Percentiles rank a stretch among this genome's conserved stretches.
These are phyloP conservation scores for Fusarium keratoplasticum DNA, from an alignment of 2,329 filamentous ascomycete species.

Conservation along the genomic window DNA sequence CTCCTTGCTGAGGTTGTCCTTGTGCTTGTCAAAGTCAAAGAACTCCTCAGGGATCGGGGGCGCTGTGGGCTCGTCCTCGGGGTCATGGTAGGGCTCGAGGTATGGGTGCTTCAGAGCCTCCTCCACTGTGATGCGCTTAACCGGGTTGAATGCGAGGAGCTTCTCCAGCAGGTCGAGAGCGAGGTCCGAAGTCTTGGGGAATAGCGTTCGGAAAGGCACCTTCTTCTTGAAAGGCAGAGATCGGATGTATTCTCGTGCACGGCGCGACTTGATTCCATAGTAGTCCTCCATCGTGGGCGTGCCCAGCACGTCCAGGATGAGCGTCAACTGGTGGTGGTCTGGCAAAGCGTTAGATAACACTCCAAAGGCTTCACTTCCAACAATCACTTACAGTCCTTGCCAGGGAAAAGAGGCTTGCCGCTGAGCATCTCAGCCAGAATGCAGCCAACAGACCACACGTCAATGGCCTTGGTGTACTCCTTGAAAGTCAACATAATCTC, in stretches of 20 bases:
- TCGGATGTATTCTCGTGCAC: slow-evolving; percentile 97
- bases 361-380: not conserved
- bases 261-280: slow-evolving; percentile 98
- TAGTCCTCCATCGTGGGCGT: slow-evolving; percentile 99
- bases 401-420: slow-evolving; percentile 96
- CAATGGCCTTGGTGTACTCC: slow-evolving; percentile 99
- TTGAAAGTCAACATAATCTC: slow-evolving; percentile 99
- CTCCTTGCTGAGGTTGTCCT: slow-evolving; percentile 98
- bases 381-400: slow-evolving; percentile 87
- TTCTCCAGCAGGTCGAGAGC: slow-evolving; percentile 95
- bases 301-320: slow-evolving; percentile 96
- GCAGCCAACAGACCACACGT: slow-evolving; percentile 98
- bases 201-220: slow-evolving; percentile 96
- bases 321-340: slow-evolving; percentile 98
- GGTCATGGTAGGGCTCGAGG: slow-evolving; percentile 98
- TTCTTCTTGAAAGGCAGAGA: slow-evolving; percentile 99
- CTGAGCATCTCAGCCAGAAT: slow-evolving; percentile 99
- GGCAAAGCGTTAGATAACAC: slow-evolving; percentile 15
- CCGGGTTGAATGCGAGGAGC: slow-evolving; percentile 96
- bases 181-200: slow-evolving; percentile 98
- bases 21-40: slow-evolving; percentile 99
- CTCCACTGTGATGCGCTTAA: slow-evolving; percentile 98
- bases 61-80: slow-evolving; percentile 96
- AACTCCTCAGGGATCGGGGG: slow-evolving; percentile 98
- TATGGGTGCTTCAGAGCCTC: slow-evolving; percentile 98